These are phyloP conservation scores for Glycine tomentella DNA, from an alignment of 306 rosid species.

Conservation along the genomic window DNA sequence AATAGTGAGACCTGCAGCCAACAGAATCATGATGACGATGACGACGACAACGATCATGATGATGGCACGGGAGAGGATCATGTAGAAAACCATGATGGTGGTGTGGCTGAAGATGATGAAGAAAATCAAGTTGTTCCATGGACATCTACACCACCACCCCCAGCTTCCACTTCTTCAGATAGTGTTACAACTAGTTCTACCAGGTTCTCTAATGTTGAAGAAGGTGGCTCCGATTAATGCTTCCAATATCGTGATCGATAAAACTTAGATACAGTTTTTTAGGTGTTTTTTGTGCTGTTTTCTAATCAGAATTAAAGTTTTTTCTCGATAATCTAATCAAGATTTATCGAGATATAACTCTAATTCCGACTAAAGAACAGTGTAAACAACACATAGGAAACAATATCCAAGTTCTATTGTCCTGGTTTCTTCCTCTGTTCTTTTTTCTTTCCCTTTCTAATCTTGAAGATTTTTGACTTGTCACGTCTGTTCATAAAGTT, in stretches of 20 bases:
- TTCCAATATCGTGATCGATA: not conserved
- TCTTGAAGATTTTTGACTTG: conserved; percentile 32
- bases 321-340: too few relatives aligned
- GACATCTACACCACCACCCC: conserved; percentile 59
- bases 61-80: not conserved
- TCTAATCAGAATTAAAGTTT: too few relatives aligned
- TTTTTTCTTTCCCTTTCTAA: not conserved
- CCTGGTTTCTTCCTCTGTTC: not conserved
- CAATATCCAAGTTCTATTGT: not conserved
- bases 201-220: conserved; percentile 44
- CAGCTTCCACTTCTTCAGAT: conserved; percentile 58
- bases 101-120: conserved; percentile 45
- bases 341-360: not conserved
- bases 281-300: not conserved
- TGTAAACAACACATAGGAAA: not conserved
- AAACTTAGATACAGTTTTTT: not conserved
- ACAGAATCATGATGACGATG: conserved; percentile 12
- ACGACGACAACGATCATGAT: not conserved
- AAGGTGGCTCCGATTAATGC: conserved; percentile 34
- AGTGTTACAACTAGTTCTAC: conserved; percentile 42
- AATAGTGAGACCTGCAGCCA: conserved; percentile 7
- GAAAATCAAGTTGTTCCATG: conserved; percentile 90
- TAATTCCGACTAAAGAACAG: not conserved
- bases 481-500: not conserved
- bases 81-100: conserved; percentile 19